A percentile compares a stretch with the other conserved stretches of the same genome.
Conservation (phyloP, 805 yeast species). For the Metschnikowia bowlesiae region DNA sequence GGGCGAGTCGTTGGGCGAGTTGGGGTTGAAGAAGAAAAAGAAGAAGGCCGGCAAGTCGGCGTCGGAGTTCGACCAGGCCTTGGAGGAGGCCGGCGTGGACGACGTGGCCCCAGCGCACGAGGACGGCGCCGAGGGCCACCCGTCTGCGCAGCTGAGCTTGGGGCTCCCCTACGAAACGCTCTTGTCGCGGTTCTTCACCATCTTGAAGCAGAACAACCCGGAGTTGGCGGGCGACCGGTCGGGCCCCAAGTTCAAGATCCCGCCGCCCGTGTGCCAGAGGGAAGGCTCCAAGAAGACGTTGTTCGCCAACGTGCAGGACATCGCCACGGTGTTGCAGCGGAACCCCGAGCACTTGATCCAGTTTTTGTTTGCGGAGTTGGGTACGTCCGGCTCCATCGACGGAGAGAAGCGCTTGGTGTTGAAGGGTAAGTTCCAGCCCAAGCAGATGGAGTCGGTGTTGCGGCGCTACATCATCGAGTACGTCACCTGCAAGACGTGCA, state of each 20-base stretch:
- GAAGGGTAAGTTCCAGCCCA: constrained; percentile 97
- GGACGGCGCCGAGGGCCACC: constrained; percentile 17
- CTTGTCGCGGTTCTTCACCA: constrained; percentile 77
- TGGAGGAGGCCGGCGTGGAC: constrained; percentile 85
- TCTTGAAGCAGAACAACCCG: constrained; percentile 90
- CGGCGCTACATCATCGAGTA: constrained; percentile 96
- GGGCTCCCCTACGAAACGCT: constrained; percentile 74
- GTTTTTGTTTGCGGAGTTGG: constrained; percentile 95
- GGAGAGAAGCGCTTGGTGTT: constrained; percentile 96
- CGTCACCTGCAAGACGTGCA: constrained; percentile 98
- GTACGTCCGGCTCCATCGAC: constrained; percentile 98
- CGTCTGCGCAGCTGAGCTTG: constrained; percentile 31
- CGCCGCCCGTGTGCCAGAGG: constrained; percentile 95
- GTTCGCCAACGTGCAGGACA: constrained; percentile 93
- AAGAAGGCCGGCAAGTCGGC: constrained; percentile 56
- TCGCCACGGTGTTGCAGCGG: constrained; percentile 90
- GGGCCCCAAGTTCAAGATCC: constrained; percentile 89
- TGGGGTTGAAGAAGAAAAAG: constrained; percentile 68
- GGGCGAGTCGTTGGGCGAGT: constrained; percentile 35
- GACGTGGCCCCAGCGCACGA: constrained; percentile 32
- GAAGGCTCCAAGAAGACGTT: constrained; percentile 97
- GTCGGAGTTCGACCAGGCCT: constrained; percentile 81
- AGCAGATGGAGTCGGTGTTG: constrained; percentile 93
- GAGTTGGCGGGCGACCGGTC: constrained; percentile 96
- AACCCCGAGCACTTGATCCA: constrained; percentile 96